phyloP scores from a whole-genome alignment of 2,329 filamentous ascomycete species.

The Periglandula ipomoeae region DNA sequence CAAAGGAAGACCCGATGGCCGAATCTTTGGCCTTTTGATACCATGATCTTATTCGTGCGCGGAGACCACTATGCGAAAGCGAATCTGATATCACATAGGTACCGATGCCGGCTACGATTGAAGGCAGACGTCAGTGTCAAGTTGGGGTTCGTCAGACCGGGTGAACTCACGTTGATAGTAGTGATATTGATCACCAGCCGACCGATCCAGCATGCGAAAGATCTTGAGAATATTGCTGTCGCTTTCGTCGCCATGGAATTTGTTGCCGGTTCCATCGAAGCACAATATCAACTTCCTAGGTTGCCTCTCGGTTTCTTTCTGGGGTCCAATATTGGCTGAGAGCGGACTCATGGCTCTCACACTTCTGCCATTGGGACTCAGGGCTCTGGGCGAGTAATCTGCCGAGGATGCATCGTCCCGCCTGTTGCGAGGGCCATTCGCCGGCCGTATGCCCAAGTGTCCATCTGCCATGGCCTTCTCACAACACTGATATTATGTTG shows the following conservation, averaged over 20 bases:
- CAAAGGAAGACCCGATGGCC: slow-evolving; percentile 71
- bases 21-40: slow-evolving; percentile 69
- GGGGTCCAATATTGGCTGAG: neutral
- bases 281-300: slow-evolving; percentile 46
- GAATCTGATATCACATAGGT: slow-evolving; percentile 59
- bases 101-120: slow-evolving; percentile 54
- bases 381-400: neutral
- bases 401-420: neutral
- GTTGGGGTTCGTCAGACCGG: neutral
- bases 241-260: slow-evolving; percentile 52
- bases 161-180: slow-evolving; percentile 51
- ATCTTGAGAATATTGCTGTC: slow-evolving; percentile 63
- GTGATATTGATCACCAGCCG: slow-evolving; percentile 51
- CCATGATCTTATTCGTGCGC: slow-evolving; percentile 54
- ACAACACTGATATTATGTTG: neutral
- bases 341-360: slow-evolving; percentile 4
- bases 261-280: slow-evolving; percentile 56
- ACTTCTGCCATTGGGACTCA: neutral
- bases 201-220: slow-evolving; percentile 59
- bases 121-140: slow-evolving; percentile 3
- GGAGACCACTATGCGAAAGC: slow-evolving; percentile 46
- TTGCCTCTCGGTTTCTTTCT: neutral
- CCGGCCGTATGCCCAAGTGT: neutral
- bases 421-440: neutral
- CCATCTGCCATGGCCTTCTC: slow-evolving; percentile 2